These are phyloP conservation scores for Nakazawaea pomicola DNA, from an alignment of 805 yeast genomes.

Conservation along the genomic window DNA sequence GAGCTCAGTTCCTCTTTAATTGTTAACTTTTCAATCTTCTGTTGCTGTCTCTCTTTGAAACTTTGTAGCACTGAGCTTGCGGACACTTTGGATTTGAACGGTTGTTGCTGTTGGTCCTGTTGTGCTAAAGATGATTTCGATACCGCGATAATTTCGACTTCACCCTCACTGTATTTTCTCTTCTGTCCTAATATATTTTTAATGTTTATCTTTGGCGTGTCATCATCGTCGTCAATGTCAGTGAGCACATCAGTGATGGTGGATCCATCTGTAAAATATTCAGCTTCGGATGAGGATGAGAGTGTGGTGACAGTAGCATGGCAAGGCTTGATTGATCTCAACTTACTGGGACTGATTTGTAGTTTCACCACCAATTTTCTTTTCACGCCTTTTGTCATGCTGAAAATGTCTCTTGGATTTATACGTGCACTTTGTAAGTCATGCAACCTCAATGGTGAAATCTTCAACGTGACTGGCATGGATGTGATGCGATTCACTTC, in stretches of 20 bases:
- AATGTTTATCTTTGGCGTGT: neutral
- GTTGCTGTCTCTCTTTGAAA: constrained; percentile 9
- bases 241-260: neutral
- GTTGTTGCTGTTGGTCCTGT: neutral
- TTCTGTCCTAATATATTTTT: neutral
- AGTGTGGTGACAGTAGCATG: neutral
- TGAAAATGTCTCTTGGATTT: constrained; percentile 8
- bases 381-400: neutral
- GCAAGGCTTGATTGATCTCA: neutral
- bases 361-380: constrained; percentile 7
- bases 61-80: constrained; percentile 4
- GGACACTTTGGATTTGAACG: constrained; percentile 7
- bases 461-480: constrained; percentile 2
- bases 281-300: neutral
- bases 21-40: neutral
- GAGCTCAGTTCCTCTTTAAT: too few relatives aligned
- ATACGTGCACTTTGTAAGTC: neutral
- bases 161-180: neutral
- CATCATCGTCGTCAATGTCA: neutral
- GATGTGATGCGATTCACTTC: neutral
- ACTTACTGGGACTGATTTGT: neutral
- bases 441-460: constrained; percentile 1
- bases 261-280: neutral
- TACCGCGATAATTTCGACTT: constrained; percentile 1
- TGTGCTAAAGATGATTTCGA: neutral